phyloP scores from a whole-genome alignment of 2,329 filamentous ascomycete species.

The Botrytis cinerea region DNA sequence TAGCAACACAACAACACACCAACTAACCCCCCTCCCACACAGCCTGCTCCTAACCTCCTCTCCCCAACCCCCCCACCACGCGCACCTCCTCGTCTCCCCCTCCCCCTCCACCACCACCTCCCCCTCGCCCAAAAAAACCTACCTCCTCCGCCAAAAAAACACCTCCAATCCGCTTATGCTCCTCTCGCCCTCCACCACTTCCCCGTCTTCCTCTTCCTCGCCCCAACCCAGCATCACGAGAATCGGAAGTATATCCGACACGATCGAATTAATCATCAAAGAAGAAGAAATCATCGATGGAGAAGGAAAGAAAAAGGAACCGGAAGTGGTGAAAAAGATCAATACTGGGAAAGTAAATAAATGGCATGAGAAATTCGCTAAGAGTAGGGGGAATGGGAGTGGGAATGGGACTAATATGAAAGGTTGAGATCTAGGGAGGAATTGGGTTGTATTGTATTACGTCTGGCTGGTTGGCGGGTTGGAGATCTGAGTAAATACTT shows the following conservation, averaged over 20 bases:
- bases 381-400: constrained; percentile 28
- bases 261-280: constrained; percentile 58
- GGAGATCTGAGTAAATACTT: too few relatives aligned
- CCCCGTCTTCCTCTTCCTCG: constrained; percentile 29
- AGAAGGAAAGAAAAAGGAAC: constrained; percentile 28
- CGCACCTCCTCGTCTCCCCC: constrained; percentile 33
- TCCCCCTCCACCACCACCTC: neutral
- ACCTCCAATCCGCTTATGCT: constrained; percentile 67
- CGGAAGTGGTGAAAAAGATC: constrained; percentile 30
- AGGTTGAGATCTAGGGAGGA: neutral
- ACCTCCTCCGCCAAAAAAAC: constrained; percentile 65
- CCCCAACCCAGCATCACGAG: constrained; percentile 47
- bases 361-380: constrained; percentile 61
- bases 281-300: constrained; percentile 18
- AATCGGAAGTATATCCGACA: constrained; percentile 61
- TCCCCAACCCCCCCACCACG: constrained; percentile 12
- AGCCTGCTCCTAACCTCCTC: constrained; percentile 45
- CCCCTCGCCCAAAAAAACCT: constrained; percentile 47
- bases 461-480: too few relatives aligned
- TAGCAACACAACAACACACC: constrained; percentile 25
- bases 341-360: constrained; percentile 46
- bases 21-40: constrained; percentile 42
- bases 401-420: neutral
- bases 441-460: too few relatives aligned
- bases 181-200: constrained; percentile 45